Evolutionary conservation across 805 yeast genomes (phyloP), one percentile per base, ranked within the genome.

Genomic region (Saccharomycopsis vini): DNA sequence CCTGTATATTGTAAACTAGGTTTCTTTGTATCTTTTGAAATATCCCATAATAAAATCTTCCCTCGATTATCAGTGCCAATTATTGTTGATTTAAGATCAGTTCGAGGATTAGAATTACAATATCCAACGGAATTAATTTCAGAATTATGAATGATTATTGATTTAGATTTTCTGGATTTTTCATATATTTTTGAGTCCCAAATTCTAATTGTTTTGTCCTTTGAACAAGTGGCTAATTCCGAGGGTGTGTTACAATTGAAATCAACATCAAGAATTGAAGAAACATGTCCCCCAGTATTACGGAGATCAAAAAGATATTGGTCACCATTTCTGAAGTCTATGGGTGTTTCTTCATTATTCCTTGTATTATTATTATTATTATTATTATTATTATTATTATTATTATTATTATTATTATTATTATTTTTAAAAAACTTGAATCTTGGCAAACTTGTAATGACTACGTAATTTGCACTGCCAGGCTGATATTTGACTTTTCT

Each of bases 201-300:
- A 7, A 62, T 47, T 4, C 67, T 49, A 3, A 64, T 52, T 1
- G 68, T 63, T 5, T 58, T 52, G 44, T 63, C 67, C 6, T 39
- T 39, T 1, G 59, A 46, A 1, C 52, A 45, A 2, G 68, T 63
- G 9, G 56, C 55, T 36, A 62, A 61, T 12, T 30, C 38, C 3
- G 42, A 16, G 12, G 42, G 28, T 36, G 44, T 37, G 12, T 42
- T 24, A 2, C 60, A 59, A 30, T 53, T 49, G 64, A 66, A 62
- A n/a, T 44, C 37, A 5, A 55, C 62, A 22, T 50, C 28, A 6
- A 57, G 54, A 5, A 64, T 43, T 36, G 52, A 61, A 2, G 62
- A 58, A 4, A 54, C 47, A 46, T 63, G 67, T 16, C 67, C 67
- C 31, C 52, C 54, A 6, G 67, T 63, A 41, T 61, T 59, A 38